Conservation (phyloP, 768 basidiomycete genomes). For the Trametes maxima region DNA sequence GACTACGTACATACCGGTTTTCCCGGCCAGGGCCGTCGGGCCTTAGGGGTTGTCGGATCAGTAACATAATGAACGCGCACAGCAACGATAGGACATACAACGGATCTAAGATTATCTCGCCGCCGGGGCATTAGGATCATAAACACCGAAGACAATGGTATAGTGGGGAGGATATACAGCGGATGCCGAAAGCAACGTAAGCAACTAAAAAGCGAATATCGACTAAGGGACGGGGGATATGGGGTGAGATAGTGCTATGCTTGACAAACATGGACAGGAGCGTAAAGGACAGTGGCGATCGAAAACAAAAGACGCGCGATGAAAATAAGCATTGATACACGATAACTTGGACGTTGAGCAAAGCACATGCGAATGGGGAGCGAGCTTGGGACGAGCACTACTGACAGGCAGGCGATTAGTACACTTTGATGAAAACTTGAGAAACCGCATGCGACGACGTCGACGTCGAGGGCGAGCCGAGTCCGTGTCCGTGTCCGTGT, state of each 20-base stretch:
- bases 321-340: constrained; percentile 6
- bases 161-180: background rate
- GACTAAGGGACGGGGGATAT: background rate
- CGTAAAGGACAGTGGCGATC: background rate
- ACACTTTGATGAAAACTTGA: background rate
- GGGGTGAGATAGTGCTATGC: constrained; percentile 5
- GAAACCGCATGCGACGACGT: background rate
- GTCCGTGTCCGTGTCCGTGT: too few species aligned
- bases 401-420: background rate
- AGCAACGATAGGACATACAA: background rate
- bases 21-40: too few species aligned
- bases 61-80: background rate
- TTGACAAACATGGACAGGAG: background rate
- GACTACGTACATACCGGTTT: too few species aligned
- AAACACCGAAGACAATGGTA: background rate
- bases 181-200: background rate
- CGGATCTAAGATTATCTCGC: background rate
- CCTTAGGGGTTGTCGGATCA: too few species aligned
- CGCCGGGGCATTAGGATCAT: background rate
- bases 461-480: background rate
- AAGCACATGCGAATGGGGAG: background rate
- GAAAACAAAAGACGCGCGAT: background rate
- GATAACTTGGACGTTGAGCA: too few species aligned
- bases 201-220: constrained; percentile 11
- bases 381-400: background rate